Evolutionary conservation across 2,329 filamentous ascomycete species (phyloP).

Genomic region (Capronia coronata): DNA sequence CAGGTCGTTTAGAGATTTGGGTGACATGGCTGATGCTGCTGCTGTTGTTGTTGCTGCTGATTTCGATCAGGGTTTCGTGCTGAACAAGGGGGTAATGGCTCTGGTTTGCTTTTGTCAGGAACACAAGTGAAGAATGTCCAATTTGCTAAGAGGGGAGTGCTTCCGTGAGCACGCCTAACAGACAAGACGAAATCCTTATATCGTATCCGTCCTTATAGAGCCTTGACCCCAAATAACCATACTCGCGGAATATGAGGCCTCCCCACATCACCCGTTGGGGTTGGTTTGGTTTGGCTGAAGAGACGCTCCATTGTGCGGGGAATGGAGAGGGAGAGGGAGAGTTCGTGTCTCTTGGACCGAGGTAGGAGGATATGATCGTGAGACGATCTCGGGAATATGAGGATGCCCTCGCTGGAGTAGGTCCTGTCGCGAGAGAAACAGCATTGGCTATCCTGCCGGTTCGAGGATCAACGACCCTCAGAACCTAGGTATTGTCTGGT

Average conservation of each 20-base stretch:
- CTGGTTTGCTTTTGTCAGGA: too few species aligned
- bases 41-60: too few species aligned
- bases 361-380: neutral
- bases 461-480: neutral
- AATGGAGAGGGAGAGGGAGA: neutral
- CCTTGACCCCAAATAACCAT: too few species aligned
- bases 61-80: too few species aligned
- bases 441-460: neutral
- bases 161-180: too few species aligned
- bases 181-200: too few species aligned
- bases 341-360: neutral
- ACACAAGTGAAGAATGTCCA: too few species aligned
- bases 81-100: too few species aligned
- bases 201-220: too few species aligned
- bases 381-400: neutral
- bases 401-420: neutral
- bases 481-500: too few species aligned
- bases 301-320: neutral
- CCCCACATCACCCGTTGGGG: constrained; percentile 2
- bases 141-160: too few species aligned
- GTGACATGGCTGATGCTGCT: constrained; percentile 8
- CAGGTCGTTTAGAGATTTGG: constrained; percentile 22
- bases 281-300: too few species aligned
- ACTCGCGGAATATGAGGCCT: neutral
- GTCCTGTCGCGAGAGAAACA: neutral